A percentile compares a stretch with the other conserved stretches of the same genome.
Evolutionary conservation across 1,139 yeast genomes (phyloP).

Genomic region (Saccharomyces hybrid): DNA sequence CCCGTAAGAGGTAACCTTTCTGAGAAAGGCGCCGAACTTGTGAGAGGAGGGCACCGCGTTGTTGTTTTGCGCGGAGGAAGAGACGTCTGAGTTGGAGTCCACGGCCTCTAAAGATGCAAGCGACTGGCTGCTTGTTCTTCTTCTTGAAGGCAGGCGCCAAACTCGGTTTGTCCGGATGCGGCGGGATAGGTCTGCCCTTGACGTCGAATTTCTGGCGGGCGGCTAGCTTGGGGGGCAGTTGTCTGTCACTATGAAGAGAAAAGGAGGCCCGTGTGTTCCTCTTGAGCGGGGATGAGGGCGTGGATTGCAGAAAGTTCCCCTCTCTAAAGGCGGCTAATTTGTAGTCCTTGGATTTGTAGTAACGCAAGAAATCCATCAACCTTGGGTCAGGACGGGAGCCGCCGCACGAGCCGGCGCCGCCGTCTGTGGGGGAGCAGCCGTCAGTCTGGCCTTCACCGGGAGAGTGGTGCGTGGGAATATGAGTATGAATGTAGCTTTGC

Average conservation of each 20-base stretch:
- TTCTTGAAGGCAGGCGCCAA: conserved; percentile 43
- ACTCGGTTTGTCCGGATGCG: conserved; percentile 41
- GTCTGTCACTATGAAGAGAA: not conserved
- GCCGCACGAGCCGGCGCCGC: conserved; percentile 9
- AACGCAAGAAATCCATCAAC: conserved; percentile 49
- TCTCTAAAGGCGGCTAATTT: conserved; percentile 28
- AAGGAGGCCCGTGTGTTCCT: not conserved
- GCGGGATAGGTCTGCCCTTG: conserved; percentile 40
- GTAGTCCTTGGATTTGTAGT: conserved; percentile 37
- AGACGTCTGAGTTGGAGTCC: not conserved
- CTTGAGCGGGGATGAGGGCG: not conserved
- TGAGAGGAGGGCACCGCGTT: conserved; percentile 17
- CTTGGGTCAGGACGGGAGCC: conserved; percentile 39
- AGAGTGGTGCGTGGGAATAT: not conserved
- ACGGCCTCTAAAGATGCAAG: not conserved
- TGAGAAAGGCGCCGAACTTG: conserved; percentile 30
- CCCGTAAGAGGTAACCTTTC: conserved; percentile 28
- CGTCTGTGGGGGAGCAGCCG: conserved; percentile 2
- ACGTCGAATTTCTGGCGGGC: conserved; percentile 24
- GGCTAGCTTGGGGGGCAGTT: not conserved
- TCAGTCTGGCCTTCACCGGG: conserved; percentile 1
- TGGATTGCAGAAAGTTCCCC: conserved; percentile 1
- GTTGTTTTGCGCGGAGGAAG: not conserved
- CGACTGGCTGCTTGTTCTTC: conserved; percentile 11
- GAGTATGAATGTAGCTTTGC: conserved; percentile 7